Percentiles rank a stretch among this genome's conserved stretches.
These are phyloP conservation scores for Wallacemonas rigidus DNA, from an alignment of 208 protist genomes.

Conservation along the genomic window DNA sequence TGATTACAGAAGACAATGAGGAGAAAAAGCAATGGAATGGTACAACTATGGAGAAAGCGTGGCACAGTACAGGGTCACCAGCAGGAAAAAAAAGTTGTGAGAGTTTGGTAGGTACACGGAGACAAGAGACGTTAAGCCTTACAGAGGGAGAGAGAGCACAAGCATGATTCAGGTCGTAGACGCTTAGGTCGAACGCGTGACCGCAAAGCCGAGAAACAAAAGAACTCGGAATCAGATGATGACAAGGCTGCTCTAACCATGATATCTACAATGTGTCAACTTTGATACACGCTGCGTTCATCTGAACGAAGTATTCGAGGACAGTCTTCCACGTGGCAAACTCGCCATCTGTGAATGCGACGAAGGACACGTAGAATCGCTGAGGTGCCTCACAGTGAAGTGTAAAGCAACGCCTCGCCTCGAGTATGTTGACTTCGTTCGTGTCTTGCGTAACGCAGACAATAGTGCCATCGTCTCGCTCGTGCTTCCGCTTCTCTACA, in stretches of 20 bases:
- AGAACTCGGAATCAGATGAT: no score
- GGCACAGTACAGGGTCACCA: no score
- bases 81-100: no score
- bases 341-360: slow-evolving; percentile 39
- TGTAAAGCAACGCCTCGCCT: slow-evolving; percentile 44
- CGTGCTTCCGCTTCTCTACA: slow-evolving; percentile 24
- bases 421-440: slow-evolving; percentile 7
- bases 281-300: slow-evolving; percentile 13
- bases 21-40: no score
- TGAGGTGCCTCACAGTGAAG: slow-evolving; percentile 51
- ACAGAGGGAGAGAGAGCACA: no score
- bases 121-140: no score
- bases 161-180: no score
- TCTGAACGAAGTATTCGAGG: slow-evolving; percentile 46
- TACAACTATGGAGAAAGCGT: no score
- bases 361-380: slow-evolving; percentile 59
- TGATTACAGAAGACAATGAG: no score
- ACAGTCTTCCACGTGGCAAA: slow-evolving; percentile 38
- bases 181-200: no score
- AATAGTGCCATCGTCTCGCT: slow-evolving; percentile 27
- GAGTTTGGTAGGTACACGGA: no score
- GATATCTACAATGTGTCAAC: not conserved
- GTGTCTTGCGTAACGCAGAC: slow-evolving; percentile 17
- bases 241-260: not conserved
- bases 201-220: no score